These are phyloP conservation scores for Drechslerella dactyloides DNA, from an alignment of 2,329 filamentous ascomycete genomes.

Conservation along the genomic window DNA sequence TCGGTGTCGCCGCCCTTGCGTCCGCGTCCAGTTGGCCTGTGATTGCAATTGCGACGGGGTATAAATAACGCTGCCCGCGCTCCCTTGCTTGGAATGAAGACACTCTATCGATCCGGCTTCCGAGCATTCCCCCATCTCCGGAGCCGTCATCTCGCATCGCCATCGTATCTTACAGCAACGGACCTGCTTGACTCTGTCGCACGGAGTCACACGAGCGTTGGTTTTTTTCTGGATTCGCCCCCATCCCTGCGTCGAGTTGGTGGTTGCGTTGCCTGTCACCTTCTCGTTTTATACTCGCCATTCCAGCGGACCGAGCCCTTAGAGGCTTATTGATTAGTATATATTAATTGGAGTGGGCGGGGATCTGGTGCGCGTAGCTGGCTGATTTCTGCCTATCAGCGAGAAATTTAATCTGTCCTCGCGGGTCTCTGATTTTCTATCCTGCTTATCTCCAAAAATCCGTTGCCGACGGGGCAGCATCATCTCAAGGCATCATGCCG, in stretches of 20 bases:
- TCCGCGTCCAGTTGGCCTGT: neutral
- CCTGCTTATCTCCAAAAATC: too few species aligned
- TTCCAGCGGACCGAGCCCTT: too few species aligned
- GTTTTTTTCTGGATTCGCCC: neutral
- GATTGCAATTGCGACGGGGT: slow-evolving; percentile 5
- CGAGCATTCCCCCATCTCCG: neutral
- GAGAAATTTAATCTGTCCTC: too few species aligned
- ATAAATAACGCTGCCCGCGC: slow-evolving; percentile 13
- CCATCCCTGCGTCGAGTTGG: neutral
- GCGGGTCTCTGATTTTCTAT: too few species aligned
- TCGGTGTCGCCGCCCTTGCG: neutral
- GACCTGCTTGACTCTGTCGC: neutral
- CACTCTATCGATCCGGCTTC: neutral
- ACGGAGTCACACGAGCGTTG: neutral
- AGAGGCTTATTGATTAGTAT: too few species aligned
- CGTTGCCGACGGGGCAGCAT: neutral
- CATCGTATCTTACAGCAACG: neutral
- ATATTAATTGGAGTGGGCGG: too few species aligned
- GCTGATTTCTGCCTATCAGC: too few species aligned
- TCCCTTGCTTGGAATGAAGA: neutral
- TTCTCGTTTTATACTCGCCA: neutral
- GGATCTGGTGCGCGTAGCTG: neutral
- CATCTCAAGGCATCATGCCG: slow-evolving; percentile 17
- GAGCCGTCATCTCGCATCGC: too few species aligned
- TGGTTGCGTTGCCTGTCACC: slow-evolving; percentile 1